A percentile compares a stretch with the other conserved stretches of the same genome.
Evolutionary conservation across 148 eudicot species (phyloP).

Genomic region (Rhododendron mucronatum): DNA sequence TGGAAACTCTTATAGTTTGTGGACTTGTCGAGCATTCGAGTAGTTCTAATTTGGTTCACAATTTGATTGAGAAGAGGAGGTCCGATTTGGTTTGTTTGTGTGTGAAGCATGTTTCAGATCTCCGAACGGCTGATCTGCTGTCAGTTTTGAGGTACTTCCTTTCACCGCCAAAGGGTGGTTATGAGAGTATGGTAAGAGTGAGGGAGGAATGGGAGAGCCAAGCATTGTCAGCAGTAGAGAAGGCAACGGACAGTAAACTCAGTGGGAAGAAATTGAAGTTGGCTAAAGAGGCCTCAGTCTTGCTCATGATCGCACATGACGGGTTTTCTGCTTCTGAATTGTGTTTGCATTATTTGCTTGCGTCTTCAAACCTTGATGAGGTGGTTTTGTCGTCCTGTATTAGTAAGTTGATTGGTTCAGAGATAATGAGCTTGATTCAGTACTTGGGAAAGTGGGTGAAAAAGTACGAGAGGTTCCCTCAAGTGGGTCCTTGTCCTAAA

Average conservation of each 20-base stretch:
- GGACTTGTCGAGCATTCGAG: slow-evolving; percentile 45
- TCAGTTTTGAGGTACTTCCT: slow-evolving; percentile 61
- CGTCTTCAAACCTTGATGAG: slow-evolving; percentile 59
- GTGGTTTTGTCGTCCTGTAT: slow-evolving; percentile 62
- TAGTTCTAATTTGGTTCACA: slow-evolving; percentile 35
- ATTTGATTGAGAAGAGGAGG: slow-evolving; percentile 39
- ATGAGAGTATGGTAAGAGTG: slow-evolving; percentile 39
- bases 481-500: slow-evolving; percentile 43
- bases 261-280: slow-evolving; percentile 27
- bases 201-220: slow-evolving; percentile 79
- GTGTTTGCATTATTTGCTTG: slow-evolving; percentile 70
- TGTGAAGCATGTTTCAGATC: slow-evolving; percentile 47
- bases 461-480: slow-evolving; percentile 79
- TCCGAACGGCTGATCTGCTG: slow-evolving; percentile 42
- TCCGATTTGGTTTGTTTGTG: slow-evolving; percentile 64
- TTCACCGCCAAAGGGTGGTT: slow-evolving; percentile 33
- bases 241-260: slow-evolving; percentile 26
- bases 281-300: slow-evolving; percentile 62
- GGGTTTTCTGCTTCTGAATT: slow-evolving; percentile 52
- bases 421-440: slow-evolving; percentile 54
- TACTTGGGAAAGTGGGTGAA: slow-evolving; percentile 83
- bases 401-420: slow-evolving; percentile 54
- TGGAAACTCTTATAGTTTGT: slow-evolving; percentile 44
- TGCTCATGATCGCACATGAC: slow-evolving; percentile 78
- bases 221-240: slow-evolving; percentile 43